These are phyloP conservation scores for Cordyceps militaris DNA, from an alignment of 2,329 filamentous ascomycete species.

Conservation along the genomic window DNA sequence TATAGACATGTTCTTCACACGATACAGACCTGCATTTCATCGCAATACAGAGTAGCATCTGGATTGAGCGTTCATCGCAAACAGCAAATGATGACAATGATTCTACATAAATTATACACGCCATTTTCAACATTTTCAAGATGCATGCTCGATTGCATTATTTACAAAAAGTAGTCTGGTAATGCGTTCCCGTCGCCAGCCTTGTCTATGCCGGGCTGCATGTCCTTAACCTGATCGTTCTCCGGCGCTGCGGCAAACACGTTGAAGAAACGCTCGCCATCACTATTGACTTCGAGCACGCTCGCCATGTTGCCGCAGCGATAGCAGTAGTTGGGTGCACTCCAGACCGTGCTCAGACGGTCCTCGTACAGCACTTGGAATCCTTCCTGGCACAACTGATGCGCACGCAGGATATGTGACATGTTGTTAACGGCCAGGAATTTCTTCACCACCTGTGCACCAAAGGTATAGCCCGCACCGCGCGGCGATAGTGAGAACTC, in stretches of 20 bases:
- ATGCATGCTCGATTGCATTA: not conserved
- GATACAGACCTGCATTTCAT: not conserved
- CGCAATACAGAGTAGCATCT: not conserved
- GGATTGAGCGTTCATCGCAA: not conserved
- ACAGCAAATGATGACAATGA: not conserved
- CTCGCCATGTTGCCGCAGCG: slow-evolving; percentile 95
- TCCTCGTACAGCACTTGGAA: slow-evolving; percentile 97
- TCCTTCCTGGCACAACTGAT: slow-evolving; percentile 96
- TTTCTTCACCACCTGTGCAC: slow-evolving; percentile 95
- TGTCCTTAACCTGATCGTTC: slow-evolving; percentile 84
- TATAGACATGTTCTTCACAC: not conserved
- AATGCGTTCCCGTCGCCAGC: slow-evolving; percentile 54
- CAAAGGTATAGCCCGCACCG: slow-evolving; percentile 95
- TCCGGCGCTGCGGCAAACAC: slow-evolving; percentile 96
- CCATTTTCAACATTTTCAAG: not conserved
- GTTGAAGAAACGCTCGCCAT: slow-evolving; percentile 91
- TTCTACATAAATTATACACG: not conserved
- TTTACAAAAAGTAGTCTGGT: slow-evolving; percentile 64
- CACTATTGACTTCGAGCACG: slow-evolving; percentile 91
- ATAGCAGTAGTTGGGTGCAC: slow-evolving; percentile 93
- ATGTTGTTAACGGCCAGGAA: slow-evolving; percentile 96
- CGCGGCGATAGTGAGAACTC: slow-evolving; percentile 92
- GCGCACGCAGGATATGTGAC: slow-evolving; percentile 95
- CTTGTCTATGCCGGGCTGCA: slow-evolving; percentile 71
- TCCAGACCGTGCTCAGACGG: slow-evolving; percentile 92